Base-by-base conservation (phyloP, 202 grass and related monocot genomes). In the Brachypodium distachyon region DNA sequence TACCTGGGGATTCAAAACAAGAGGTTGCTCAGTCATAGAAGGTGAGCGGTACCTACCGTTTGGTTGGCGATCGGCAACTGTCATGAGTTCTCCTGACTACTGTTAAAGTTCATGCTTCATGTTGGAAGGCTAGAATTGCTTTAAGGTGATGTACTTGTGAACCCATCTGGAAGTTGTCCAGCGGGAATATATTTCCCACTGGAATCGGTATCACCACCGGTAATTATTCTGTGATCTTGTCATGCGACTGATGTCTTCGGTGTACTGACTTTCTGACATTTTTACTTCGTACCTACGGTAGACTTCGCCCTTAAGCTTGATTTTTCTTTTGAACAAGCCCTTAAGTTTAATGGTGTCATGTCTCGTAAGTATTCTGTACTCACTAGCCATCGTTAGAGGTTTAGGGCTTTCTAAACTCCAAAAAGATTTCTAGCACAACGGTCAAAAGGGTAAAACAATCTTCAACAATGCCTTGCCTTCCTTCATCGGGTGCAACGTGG, bases 1-100 rank as follows among this genome's bases (percentile, higher is more conserved):
- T 80, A 21, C 77, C 91, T 34, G 69, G 27, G 14, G 82, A 83
- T 18, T 67, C 69, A 6, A 63, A 65, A 22, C 76, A 82, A 68
- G 89, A 82, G 38, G 54, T 26, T 13, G 46, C 72, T 41, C 14
- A 80, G 50, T 16, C 71, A 9, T 91, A 76, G 72, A 58, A 67
- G 13, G 33, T 23, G 48, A 6, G 48, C 22, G 3, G 14, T 55
- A 26, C 48, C 61, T 40, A 11, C 34, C 10, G 25, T 31, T 58
- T n/a, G 59, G 62, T 48, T 84, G 38, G 64, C 73, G 42, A 51
- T 77, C 49, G 44, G 22, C 37, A 78, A 4, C 6, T 19, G 27
- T 34, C 16, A 26, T 17, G 54, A 54, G 43, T 62, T 23, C 12
- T 43, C 50, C 13, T 71, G 9, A 17, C 44, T 27, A 70, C n/a